Evolutionary conservation across 805 yeast genomes (phyloP), one percentile per base, ranked within the genome.

Genomic region (Schizosaccharomyces lindneri): DNA sequence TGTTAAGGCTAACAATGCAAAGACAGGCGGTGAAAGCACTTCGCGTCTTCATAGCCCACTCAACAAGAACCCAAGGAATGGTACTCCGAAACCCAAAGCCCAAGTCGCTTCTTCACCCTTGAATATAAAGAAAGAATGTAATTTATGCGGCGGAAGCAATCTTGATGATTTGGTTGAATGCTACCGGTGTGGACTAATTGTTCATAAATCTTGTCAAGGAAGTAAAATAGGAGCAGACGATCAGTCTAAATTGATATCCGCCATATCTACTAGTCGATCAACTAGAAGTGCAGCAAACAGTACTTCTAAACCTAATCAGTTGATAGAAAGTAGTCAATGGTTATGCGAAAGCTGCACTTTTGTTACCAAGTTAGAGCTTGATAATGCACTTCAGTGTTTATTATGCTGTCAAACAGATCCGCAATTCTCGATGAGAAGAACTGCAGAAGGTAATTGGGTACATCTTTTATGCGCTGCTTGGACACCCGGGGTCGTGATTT

Each of bases 401-500:
- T 29, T 51, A 17, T 51, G 57, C 27, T 29, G n/a, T 21, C 57
- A 29, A 24, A 17, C 57, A 2, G 31, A 17, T 51, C 7, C 36
- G n/a, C 36, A 51, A 19, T 11, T 29, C 6, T 17, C 27, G 39
- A 69, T 87, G 66, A 84, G 85, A 67, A 75, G 87, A n/a, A 81
- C 93, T 0, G 65, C 68, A 3, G 78, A 76, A 62, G 85, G 85
- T 0, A 74, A 76, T 63, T 88, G 96, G 96, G 81, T 82, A 43
- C 96, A 88, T 73, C 72, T 83, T 2, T 64, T 79, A 2, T 88
- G 97, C 71, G 82, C 89, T 0, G 60, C 84, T 0, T 81, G 82
- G 68, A 72, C 73, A 36, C 71, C 78, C 4, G 71, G 36, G 13
- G 57, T 51, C 9, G 13, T 17, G 9, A 17, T 51, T 21, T 29